phyloP scores from a whole-genome alignment of 352 stramenopile genomes.

The Elongisporangium senticosum region DNA sequence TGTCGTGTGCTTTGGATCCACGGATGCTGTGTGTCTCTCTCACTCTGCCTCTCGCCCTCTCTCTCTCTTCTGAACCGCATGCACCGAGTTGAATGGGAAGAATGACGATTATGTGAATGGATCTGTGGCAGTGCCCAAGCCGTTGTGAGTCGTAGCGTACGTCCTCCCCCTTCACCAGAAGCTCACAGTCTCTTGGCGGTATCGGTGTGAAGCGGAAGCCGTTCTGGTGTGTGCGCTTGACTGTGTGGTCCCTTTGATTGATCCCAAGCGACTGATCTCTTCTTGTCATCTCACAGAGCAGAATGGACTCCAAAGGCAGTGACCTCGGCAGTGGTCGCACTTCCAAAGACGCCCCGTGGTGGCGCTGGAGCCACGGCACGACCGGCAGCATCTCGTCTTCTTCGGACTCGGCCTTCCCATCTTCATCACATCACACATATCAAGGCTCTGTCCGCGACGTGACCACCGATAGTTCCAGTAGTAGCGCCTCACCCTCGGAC shows the following conservation, averaged over 20 bases:
- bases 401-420: conserved; percentile 18
- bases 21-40: not conserved
- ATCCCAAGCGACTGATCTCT: not conserved
- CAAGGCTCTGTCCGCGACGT: not conserved
- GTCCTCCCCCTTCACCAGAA: no score
- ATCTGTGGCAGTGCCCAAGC: not conserved
- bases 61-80: not conserved
- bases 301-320: conserved; percentile 26
- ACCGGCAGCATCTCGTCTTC: conserved; percentile 61
- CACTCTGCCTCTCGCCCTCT: not conserved
- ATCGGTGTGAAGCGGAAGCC: not conserved
- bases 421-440: conserved; percentile 12
- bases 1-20: not conserved
- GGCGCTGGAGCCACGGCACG: conserved; percentile 72
- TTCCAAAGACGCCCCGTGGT: conserved; percentile 40
- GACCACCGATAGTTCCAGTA: conserved; percentile 23
- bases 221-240: not conserved
- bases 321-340: conserved; percentile 17
- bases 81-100: not conserved
- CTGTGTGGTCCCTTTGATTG: not conserved
- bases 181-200: no score
- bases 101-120: not conserved
- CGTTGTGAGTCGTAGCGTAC: no score
- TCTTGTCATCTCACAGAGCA: not conserved
- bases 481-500: conserved; percentile 20